A percentile compares a stretch with the other conserved stretches of the same genome.
These are phyloP conservation scores for Tephrocybe rancida DNA, from an alignment of 768 basidiomycete species.

Conservation along the genomic window DNA sequence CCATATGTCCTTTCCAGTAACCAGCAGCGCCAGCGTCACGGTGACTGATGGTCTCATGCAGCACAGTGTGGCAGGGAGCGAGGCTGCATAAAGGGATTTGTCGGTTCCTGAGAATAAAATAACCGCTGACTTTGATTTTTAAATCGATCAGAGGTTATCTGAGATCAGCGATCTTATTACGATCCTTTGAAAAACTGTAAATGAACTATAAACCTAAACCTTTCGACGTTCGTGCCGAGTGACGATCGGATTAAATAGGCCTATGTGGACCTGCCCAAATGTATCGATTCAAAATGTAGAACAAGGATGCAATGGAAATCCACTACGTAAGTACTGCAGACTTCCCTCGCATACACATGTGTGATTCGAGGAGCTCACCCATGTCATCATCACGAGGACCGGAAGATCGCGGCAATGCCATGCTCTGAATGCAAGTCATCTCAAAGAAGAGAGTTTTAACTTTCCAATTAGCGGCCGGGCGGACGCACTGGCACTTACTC, in stretches of 20 bases:
- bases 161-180: conserved; percentile 37
- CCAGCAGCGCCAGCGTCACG: conserved; percentile 24
- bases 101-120: conserved; percentile 26
- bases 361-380: neutral
- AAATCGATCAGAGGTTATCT: conserved; percentile 37
- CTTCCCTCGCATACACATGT: conserved; percentile 1
- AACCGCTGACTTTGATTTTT: conserved; percentile 36
- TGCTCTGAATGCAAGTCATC: neutral
- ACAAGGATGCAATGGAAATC: too few relatives aligned
- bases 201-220: conserved; percentile 35
- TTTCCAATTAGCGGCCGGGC: too few relatives aligned
- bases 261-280: neutral
- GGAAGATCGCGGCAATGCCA: conserved; percentile 9
- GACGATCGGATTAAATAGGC: neutral
- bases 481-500: too few relatives aligned
- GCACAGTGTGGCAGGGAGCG: conserved; percentile 35
- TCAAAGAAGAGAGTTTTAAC: too few relatives aligned
- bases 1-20: conserved; percentile 30
- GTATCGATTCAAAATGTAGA: neutral
- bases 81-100: conserved; percentile 34
- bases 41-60: conserved; percentile 30
- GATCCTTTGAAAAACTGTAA: conserved; percentile 36
- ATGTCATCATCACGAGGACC: conserved; percentile 1
- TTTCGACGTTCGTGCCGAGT: conserved; percentile 20
- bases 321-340: neutral